These are phyloP conservation scores for Blastobotrys chiropterorum DNA, from an alignment of 805 yeast genomes.

Conservation along the genomic window DNA sequence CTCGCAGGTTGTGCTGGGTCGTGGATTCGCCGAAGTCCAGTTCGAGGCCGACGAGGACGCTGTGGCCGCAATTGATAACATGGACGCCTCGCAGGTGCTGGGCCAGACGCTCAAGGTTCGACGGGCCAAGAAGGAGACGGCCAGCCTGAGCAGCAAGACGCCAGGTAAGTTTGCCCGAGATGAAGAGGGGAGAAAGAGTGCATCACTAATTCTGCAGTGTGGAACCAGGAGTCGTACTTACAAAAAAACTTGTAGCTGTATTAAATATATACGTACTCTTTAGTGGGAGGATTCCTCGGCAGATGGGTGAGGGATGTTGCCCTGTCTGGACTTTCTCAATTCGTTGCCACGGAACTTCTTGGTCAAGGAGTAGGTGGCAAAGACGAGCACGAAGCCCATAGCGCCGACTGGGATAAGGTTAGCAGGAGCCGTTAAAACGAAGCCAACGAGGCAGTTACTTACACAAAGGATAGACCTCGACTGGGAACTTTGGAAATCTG, in stretches of 20 bases:
- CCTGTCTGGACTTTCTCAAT: slow-evolving; percentile 23
- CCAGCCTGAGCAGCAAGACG: slow-evolving; percentile 11
- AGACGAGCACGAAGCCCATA: slow-evolving; percentile 23
- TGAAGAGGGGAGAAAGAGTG: neutral
- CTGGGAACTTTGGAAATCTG: slow-evolving; percentile 18
- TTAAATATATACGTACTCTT: neutral
- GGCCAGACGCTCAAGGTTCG: slow-evolving; percentile 24
- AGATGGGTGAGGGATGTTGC: slow-evolving; percentile 10
- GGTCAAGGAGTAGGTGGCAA: slow-evolving; percentile 19
- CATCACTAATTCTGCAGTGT: slow-evolving; percentile 1
- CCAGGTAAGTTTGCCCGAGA: slow-evolving; percentile 13
- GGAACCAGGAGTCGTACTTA: slow-evolving; percentile 8
- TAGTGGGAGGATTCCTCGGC: slow-evolving; percentile 1
- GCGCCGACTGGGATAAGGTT: slow-evolving; percentile 18
- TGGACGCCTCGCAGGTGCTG: slow-evolving; percentile 24
- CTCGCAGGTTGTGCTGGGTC: slow-evolving; percentile 18
- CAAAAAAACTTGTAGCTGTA: slow-evolving; percentile 9
- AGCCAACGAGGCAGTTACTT: slow-evolving; percentile 14
- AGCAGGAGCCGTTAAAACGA: no score
- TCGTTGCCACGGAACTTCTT: slow-evolving; percentile 21
- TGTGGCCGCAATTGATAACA: slow-evolving; percentile 30
- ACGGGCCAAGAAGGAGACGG: slow-evolving; percentile 14
- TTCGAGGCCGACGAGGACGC: slow-evolving; percentile 29
- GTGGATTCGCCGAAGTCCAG: slow-evolving; percentile 13
- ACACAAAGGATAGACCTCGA: slow-evolving; percentile 28